Conservation (phyloP, 495 filamentous ascomycete species). For the Xylaria cubensis region DNA sequence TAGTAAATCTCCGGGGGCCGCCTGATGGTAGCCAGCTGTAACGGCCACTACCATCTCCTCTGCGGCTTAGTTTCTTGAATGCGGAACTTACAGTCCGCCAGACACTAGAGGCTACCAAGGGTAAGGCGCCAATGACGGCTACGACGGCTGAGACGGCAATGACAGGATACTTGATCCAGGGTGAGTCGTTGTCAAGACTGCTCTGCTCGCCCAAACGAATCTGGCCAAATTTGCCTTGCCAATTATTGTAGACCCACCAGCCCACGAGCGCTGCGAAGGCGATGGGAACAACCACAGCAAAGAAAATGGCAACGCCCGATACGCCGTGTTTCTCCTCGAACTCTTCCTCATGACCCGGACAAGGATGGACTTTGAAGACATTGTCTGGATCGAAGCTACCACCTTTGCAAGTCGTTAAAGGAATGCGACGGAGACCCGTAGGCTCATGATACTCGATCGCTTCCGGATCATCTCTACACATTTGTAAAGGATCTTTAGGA, state of each 20-base stretch:
- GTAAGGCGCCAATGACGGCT: constrained; percentile 75
- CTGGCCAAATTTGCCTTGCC: constrained; percentile 88
- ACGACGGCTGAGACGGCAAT: constrained; percentile 77
- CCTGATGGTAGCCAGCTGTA: constrained; percentile 56
- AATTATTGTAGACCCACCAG: constrained; percentile 86
- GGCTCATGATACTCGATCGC: constrained; percentile 76
- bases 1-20: constrained; percentile 72
- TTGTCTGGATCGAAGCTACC: constrained; percentile 72
- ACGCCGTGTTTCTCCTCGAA: constrained; percentile 75
- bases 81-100: constrained; percentile 65
- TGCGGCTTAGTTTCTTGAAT: constrained; percentile 52
- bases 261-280: constrained; percentile 70
- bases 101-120: constrained; percentile 68
- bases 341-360: constrained; percentile 78
- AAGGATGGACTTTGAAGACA: constrained; percentile 61
- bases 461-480: constrained; percentile 72
- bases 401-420: constrained; percentile 81
- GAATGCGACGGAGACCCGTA: constrained; percentile 90
- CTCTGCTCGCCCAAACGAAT: constrained; percentile 79
- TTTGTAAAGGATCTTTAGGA: constrained; percentile 66
- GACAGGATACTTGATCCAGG: constrained; percentile 79
- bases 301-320: constrained; percentile 80
- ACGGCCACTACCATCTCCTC: constrained; percentile 43
- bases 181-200: constrained; percentile 66
- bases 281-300: constrained; percentile 79